phyloP scores from a whole-genome alignment of 306 rosid genomes.

The Erythrophleum fordii region DNA sequence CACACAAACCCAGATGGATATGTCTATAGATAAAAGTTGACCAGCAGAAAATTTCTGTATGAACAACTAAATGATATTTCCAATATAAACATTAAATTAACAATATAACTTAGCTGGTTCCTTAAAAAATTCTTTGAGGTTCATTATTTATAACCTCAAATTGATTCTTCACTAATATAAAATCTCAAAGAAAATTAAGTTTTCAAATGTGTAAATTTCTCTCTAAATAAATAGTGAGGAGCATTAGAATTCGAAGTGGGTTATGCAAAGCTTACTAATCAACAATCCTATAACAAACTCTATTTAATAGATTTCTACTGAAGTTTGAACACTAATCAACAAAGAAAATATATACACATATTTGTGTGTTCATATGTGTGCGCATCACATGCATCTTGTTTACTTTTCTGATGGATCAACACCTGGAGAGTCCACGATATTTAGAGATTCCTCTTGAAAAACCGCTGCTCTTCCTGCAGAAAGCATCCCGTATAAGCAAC shows the following conservation, averaged over 20 bases:
- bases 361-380: background rate
- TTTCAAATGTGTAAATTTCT: background rate
- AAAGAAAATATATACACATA: background rate
- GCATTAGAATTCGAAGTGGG: background rate
- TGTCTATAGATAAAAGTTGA: background rate
- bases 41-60: background rate
- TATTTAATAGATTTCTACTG: background rate
- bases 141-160: background rate
- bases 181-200: background rate
- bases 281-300: background rate
- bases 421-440: constrained; percentile 86
- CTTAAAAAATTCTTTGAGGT: background rate
- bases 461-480: constrained; percentile 83
- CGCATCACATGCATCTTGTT: background rate
- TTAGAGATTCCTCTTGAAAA: constrained; percentile 81
- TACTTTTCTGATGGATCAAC: constrained; percentile 21
- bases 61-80: constrained; percentile 1
- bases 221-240: background rate
- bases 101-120: background rate
- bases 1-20: background rate
- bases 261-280: background rate
- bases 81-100: background rate
- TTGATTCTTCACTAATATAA: background rate
- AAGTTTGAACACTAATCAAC: constrained; percentile 17
- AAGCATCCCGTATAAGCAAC: constrained; percentile 38